Base-by-base conservation (phyloP, 148 eudicot genomes). In the Hydrangea macrophylla region DNA sequence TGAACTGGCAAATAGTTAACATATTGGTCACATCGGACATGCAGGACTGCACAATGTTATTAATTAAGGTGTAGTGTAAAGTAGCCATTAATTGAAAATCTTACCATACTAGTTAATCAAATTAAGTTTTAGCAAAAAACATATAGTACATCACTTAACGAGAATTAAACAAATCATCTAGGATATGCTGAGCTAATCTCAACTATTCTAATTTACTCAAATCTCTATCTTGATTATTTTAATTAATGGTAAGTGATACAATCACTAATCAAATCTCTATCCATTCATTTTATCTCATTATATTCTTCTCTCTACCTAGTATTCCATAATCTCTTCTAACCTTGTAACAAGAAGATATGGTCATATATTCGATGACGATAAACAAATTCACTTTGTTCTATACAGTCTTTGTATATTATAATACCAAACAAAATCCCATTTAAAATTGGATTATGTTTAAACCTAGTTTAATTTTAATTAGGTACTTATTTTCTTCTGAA, bases 181-280 rank as follows among this genome's bases (percentile, higher is more conserved):
- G 15, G 70, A 67, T 25, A 23, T 10, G 7, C 33, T 55, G 4
- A 11, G 20, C 48, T 42, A 42, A 42, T 42, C n/a, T n/a, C n/a
- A n/a, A n/a, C n/a, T n/a, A n/a, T n/a, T n/a, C n/a, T n/a, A n/a
- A n/a, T n/a, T n/a, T n/a, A n/a, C n/a, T n/a, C n/a, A n/a, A n/a
- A n/a, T n/a, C n/a, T n/a, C n/a, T 50, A 48, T 31, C 31, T 32
- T 53, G 20, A 32, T 50, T 65, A 65, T 51, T 50, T 22, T 31
- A 51, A 17, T 65, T 22, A 17, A 11, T 9, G 18, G 5, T 36
- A 2, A 67, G 48, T 13, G 70, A 8, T 67, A 45, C 39, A 27
- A 2, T 65, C 58, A n/a, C 45, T 23, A 55, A 20, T 37, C 30
- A 23, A 15, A 54, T 1, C 44, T 45, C 40, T 51, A 65, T 65